Percentiles rank a stretch among this genome's conserved stretches.
Evolutionary conservation across 75 land plant genomes (phyloP).

Genomic region (Isoetes taiwanensis): DNA sequence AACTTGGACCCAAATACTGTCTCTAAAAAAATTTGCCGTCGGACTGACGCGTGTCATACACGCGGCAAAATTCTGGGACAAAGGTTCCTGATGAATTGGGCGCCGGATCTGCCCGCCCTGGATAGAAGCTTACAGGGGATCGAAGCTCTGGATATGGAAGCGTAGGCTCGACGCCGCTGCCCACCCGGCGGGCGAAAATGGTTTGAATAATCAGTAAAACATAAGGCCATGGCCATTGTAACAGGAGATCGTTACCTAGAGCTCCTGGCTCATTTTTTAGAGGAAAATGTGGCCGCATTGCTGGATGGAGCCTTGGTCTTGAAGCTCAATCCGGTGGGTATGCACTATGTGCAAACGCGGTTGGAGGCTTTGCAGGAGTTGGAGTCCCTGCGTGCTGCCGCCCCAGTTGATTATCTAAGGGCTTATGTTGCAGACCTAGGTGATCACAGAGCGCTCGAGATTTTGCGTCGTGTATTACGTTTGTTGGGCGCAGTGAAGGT

Average conservation of each 20-base stretch:
- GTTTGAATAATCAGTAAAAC: no score
- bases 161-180: no score
- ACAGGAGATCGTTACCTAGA: conserved; percentile 92
- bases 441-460: conserved; percentile 92
- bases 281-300: conserved; percentile 40
- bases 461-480: conserved; percentile 64
- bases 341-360: conserved; percentile 87
- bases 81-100: no score
- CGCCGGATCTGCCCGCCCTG: no score
- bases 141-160: no score
- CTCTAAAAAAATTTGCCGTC: no score
- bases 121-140: no score
- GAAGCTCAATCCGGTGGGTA: conserved; percentile 87
- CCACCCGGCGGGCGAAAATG: no score
- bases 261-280: conserved; percentile 57
- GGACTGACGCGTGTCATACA: no score
- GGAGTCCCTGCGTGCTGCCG: conserved; percentile 60
- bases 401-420: conserved; percentile 88
- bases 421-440: conserved; percentile 93
- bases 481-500: conserved; percentile 67
- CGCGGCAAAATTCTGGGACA: no score
- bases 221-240: conserved; percentile 88
- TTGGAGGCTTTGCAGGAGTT: conserved; percentile 76
- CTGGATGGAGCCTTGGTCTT: conserved; percentile 62
- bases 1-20: no score